Percentiles rank a stretch among this genome's conserved stretches.
Evolutionary conservation across 306 rosid genomes (phyloP).

Genomic region (Vicia villosa): DNA sequence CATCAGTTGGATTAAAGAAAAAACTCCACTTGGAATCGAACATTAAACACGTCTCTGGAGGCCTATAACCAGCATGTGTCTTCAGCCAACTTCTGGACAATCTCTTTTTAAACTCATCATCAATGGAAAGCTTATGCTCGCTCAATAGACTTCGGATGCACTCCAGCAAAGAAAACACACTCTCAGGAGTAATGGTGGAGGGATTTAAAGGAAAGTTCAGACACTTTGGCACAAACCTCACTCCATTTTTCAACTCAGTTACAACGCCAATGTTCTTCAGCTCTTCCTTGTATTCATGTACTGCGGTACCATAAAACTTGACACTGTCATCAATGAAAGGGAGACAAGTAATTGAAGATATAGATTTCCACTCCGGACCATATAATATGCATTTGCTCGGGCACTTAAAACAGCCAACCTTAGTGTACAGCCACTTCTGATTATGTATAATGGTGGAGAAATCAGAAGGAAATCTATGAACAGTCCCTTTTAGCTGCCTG

Average conservation of each 20-base stretch:
- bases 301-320: constrained; percentile 44
- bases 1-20: constrained; percentile 33
- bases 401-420: too few species aligned
- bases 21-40: constrained; percentile 48
- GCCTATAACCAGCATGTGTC: constrained; percentile 31
- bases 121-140: constrained; percentile 13
- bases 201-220: neutral
- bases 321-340: constrained; percentile 65
- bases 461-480: constrained; percentile 32
- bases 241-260: neutral
- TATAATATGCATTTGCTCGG: too few species aligned
- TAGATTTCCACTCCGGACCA: too few species aligned
- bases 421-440: constrained; percentile 61
- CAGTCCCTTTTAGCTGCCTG: constrained; percentile 35
- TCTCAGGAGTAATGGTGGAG: neutral
- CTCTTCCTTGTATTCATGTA: constrained; percentile 54
- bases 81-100: constrained; percentile 52
- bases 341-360: too few species aligned
- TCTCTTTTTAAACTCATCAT: constrained; percentile 35
- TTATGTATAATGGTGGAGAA: constrained; percentile 27
- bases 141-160: constrained; percentile 43
- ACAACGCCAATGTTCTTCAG: constrained; percentile 59
- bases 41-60: constrained; percentile 55
- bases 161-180: constrained; percentile 4
- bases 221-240: neutral